Percentiles rank a stretch among this genome's conserved stretches.
These are phyloP conservation scores for Pelargonium cotyledonis DNA, from an alignment of 441 rosid genomes.

Conservation along the genomic window DNA sequence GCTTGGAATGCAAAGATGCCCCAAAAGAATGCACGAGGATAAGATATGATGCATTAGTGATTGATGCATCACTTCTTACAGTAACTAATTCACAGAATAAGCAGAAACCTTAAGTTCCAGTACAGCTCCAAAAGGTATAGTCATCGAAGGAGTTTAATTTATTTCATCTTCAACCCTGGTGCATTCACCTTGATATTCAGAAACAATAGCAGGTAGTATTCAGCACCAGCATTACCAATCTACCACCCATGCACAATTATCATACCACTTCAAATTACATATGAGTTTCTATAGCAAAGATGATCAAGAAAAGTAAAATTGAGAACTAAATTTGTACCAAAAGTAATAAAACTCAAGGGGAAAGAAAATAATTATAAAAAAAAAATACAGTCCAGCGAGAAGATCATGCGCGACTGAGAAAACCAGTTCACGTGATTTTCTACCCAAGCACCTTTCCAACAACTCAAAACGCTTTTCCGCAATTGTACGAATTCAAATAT, in stretches of 20 bases:
- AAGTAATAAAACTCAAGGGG: not conserved
- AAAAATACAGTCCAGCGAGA: not conserved
- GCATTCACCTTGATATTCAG: conserved; percentile 3
- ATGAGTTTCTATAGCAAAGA: not conserved
- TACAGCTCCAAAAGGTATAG: conserved; percentile 5
- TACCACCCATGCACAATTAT: not conserved
- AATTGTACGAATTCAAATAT: not conserved
- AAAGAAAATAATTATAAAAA: not conserved
- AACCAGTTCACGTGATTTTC: not conserved
- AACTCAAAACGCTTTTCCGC: not conserved
- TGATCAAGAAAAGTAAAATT: not conserved
- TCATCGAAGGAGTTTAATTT: not conserved
- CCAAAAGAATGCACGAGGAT: conserved; percentile 44
- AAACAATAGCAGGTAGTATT: conserved; percentile 5
- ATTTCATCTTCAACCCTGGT: conserved; percentile 7
- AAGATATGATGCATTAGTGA: conserved; percentile 40
- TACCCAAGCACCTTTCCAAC: not conserved
- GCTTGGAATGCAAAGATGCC: conserved; percentile 23
- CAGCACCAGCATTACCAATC: not conserved
- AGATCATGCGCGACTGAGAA: not conserved
- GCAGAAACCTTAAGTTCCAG: conserved; percentile 16
- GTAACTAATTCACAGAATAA: conserved; percentile 19
- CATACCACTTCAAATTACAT: not conserved
- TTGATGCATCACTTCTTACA: conserved; percentile 33
- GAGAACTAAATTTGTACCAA: not conserved